phyloP scores from a whole-genome alignment of 768 basidiomycete genomes.

The Dioszegia hungarica region DNA sequence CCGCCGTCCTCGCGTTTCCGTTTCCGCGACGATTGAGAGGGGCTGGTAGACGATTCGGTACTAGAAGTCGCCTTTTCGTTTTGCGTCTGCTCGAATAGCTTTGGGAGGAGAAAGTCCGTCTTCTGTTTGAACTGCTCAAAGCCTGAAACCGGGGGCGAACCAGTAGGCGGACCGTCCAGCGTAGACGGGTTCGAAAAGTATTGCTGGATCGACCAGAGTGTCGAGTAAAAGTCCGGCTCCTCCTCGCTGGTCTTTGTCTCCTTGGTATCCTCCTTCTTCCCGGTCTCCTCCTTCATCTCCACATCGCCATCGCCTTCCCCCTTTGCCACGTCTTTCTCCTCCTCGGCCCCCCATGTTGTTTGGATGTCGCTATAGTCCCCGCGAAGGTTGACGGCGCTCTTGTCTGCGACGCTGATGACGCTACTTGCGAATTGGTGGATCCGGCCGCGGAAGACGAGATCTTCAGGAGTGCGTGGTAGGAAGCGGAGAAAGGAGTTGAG shows the following conservation, averaged over 20 bases:
- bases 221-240: slow-evolving; percentile 36
- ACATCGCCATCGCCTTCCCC: background rate
- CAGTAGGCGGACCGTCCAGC: slow-evolving; percentile 20
- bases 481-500: slow-evolving; percentile 42
- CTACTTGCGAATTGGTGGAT: slow-evolving; percentile 42
- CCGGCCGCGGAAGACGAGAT: slow-evolving; percentile 41
- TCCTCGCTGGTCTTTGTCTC: background rate
- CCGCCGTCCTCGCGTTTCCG: slow-evolving; percentile 24
- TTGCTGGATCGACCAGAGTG: slow-evolving; percentile 42
- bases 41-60: slow-evolving; percentile 14
- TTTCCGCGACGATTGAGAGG: slow-evolving; percentile 8
- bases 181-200: slow-evolving; percentile 39
- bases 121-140: slow-evolving; percentile 37
- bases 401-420: slow-evolving; percentile 44
- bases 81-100: slow-evolving; percentile 33
- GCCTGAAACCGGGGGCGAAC: slow-evolving; percentile 11
- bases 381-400: slow-evolving; percentile 44
- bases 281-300: background rate
- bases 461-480: slow-evolving; percentile 37
- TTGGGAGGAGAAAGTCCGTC: slow-evolving; percentile 37
- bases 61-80: slow-evolving; percentile 35
- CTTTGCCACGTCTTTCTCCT: slow-evolving; percentile 8
- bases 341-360: slow-evolving; percentile 36
- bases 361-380: slow-evolving; percentile 40
- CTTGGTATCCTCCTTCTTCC: background rate